Percentiles rank a stretch among this genome's conserved stretches.
Evolutionary conservation across 371 early-diverging fungal species (phyloP).

Genomic region (Mucor piriformis): DNA sequence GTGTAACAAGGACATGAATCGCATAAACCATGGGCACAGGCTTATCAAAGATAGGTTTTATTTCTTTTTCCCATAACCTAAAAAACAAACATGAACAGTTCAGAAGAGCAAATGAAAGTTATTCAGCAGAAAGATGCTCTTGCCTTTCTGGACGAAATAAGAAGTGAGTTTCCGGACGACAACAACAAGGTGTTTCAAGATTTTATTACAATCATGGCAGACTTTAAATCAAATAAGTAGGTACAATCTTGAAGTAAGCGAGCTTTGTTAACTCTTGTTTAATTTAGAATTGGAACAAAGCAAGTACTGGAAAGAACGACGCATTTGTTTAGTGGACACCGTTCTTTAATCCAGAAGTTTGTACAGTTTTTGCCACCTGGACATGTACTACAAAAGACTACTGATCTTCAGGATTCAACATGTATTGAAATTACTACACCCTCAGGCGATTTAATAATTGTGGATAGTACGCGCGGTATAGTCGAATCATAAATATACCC

Average conservation of each 20-base stretch:
- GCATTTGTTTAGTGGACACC: slow-evolving; percentile 9
- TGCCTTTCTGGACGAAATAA: slow-evolving; percentile 8
- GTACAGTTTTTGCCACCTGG: slow-evolving; percentile 16
- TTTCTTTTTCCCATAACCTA: neutral
- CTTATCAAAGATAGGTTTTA: neutral
- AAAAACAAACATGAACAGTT: neutral
- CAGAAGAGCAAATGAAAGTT: neutral
- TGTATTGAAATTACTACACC: slow-evolving; percentile 7
- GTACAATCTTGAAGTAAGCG: no score
- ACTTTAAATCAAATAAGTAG: slow-evolving; percentile 9
- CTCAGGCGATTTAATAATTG: slow-evolving; percentile 4
- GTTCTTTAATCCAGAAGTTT: slow-evolving; percentile 5
- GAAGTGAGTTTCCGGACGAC: slow-evolving; percentile 12
- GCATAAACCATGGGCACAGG: neutral
- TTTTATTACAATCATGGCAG: slow-evolving; percentile 13
- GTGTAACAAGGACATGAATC: neutral
- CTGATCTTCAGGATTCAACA: neutral
- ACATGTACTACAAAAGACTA: slow-evolving; percentile 3
- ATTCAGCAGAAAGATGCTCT: slow-evolving; percentile 13
- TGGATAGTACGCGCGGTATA: slow-evolving; percentile 3
- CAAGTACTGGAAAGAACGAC: slow-evolving; percentile 8
- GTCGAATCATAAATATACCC: slow-evolving; percentile 4
- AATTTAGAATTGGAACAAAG: slow-evolving; percentile 8
- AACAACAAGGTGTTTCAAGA: slow-evolving; percentile 4
- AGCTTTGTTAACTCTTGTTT: no score